Evolutionary conservation across 2,329 filamentous ascomycete species (phyloP), one percentile per base, ranked within the genome.

Genomic region (Alternaria viburni): DNA sequence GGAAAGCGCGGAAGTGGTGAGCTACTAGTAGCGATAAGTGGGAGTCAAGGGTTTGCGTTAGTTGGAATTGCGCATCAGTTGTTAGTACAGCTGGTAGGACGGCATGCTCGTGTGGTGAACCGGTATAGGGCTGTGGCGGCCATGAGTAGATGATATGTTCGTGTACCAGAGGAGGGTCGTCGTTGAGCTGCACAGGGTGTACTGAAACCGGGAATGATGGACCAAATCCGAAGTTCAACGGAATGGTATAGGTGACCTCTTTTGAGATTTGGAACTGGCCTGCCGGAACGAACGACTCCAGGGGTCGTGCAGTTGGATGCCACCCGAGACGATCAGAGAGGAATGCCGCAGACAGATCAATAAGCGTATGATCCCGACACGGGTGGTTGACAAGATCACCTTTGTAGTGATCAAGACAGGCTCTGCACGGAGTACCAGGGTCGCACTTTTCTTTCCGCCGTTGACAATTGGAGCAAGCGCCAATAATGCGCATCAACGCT

Each of bases 371-470:
- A 19, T 79, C 74, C 25, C 80, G 76, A 58, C 79, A 81, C 9
- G 79, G 80, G 32, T 74, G 66, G 6, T 77, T 74, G 46, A 80
- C 59, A 26, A 81, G 66, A 45, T 80, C 75, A 21, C 72, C 69
- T 58, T 78, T 79, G 70, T 74, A 81, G 57, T 80, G 74, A 21
- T 79, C 74, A 23, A 81, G 65, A 50, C 80, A 81, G 1, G 78
- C 71, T 41, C 72, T 76, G 70, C 80, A 81, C 11, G 80, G 80
- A 36, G 74, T 78, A 0, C 79, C 79, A n/a, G 74, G 70, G 52
- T 81, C 80, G 54, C 80, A 81, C 55, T 74, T 76, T 65, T 76
- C 77, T 57, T 80, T 78, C 21, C 78, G 67, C 64, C 71, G 69
- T 65, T 75, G 74, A 58, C 79, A 81, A 25, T 78, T 80, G 1